Evolutionary conservation across 2,329 filamentous ascomycete genomes (phyloP), one percentile per base, ranked within the genome.

Genomic region (Bipolaris oryzae): DNA sequence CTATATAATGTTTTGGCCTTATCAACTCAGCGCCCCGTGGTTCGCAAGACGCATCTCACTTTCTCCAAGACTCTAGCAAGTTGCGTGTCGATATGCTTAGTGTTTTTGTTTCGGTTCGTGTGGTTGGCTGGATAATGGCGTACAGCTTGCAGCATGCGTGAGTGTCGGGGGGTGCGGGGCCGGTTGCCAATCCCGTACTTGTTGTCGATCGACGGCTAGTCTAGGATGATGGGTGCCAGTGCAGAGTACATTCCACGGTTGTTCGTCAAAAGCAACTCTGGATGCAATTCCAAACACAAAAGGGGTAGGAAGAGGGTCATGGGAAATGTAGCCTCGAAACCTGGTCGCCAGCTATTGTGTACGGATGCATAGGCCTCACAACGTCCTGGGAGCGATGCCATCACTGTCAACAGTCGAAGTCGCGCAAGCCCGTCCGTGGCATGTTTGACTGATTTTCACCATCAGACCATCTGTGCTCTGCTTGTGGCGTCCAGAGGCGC

Each of bases 101-200:
- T 50, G 23, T 44, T 20, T 18, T 15, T 42, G 23, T 20, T 50
- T 43, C 44, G 35, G 35, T 46, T 21, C 15, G 28, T 45, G 25
- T 53, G 38, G 50, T 53, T 57, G 54, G 49, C 39, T 44, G 50
- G 54, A 20, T 49, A 6, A 25, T 39, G 18, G 42, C 13, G 34
- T 34, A 45, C 11, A 21, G 31, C 25, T 49, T 52, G 28, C 20
- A 42, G 18, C 34, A 38, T 20, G 39, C 53, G 46, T 41, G 47
- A 51, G 48, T 35, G 13, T 33, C 53, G 41, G 53, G 39, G 41
- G 41, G 44, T 53, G 54, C 44, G 54, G 54, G 54, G 54, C 54
- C 50, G 54, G 33, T 21, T 23, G 38, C 33, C 28, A 46, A 46
- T 56, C 15, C 49, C 37, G 35, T 42, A 49, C 43, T 37, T 15